phyloP scores from a whole-genome alignment of 1,284 basidiomycete genomes.

The Melampsora larici-populina region DNA sequence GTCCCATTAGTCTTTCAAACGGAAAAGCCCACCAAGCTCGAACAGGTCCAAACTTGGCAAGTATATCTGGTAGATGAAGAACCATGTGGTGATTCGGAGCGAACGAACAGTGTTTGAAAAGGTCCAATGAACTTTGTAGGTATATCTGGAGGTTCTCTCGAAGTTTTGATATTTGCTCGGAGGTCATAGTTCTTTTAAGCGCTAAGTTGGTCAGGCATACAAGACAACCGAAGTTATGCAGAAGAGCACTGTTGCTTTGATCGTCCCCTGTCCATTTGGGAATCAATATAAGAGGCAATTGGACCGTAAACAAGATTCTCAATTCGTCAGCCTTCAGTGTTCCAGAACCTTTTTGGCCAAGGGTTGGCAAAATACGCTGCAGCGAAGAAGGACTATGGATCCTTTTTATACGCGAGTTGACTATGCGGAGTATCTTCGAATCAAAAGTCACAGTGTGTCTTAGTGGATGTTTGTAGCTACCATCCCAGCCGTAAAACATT shows the following conservation, averaged over 20 bases:
- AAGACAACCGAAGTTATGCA: constrained; percentile 24
- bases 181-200: constrained; percentile 10
- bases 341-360: constrained; percentile 18
- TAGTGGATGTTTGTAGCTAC: neutral
- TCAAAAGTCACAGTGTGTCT: neutral
- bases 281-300: constrained; percentile 21
- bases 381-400: constrained; percentile 19
- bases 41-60: constrained; percentile 13
- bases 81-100: constrained; percentile 12
- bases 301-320: constrained; percentile 28
- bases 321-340: constrained; percentile 27
- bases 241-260: neutral
- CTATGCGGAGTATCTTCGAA: neutral
- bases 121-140: neutral
- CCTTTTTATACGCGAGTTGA: neutral
- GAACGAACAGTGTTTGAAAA: neutral
- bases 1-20: constrained; percentile 17
- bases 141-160: neutral
- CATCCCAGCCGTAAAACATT: constrained; percentile 16
- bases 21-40: constrained; percentile 28
- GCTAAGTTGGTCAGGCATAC: neutral
- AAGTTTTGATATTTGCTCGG: neutral
- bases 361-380: constrained; percentile 9
- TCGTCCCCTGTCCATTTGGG: neutral
- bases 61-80: constrained; percentile 4